Evolutionary conservation across 1,139 yeast genomes (phyloP).

Genomic region (Magnusiomyces magnusii): DNA sequence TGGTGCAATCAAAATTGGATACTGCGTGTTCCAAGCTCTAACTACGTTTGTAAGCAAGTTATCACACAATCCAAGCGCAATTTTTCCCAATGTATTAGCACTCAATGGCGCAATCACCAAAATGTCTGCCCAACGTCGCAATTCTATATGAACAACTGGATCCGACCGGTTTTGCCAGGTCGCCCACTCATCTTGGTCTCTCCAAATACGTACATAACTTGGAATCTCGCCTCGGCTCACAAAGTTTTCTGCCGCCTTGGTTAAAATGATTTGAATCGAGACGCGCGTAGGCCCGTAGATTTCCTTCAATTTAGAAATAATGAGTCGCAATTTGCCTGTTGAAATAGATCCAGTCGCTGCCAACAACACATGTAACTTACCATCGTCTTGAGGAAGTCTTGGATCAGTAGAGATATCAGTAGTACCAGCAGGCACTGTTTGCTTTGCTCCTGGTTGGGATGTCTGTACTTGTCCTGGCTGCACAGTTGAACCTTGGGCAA

Average conservation of each 20-base stretch:
- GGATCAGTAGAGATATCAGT: constrained; percentile 42
- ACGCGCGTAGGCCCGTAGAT: constrained; percentile 68
- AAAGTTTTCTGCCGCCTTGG: constrained; percentile 78
- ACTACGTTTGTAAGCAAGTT: constrained; percentile 80
- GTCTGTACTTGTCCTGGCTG: background rate
- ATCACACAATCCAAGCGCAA: constrained; percentile 84
- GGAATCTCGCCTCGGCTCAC: constrained; percentile 53
- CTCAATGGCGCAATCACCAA: constrained; percentile 82
- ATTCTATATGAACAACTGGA: constrained; percentile 87
- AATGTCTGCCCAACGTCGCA: constrained; percentile 94
- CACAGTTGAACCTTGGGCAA: background rate
- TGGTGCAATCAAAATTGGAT: constrained; percentile 84
- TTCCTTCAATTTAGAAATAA: constrained; percentile 68
- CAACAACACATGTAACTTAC: constrained; percentile 73
- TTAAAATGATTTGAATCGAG: constrained; percentile 71
- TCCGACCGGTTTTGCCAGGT: constrained; percentile 81
- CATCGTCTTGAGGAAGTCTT: constrained; percentile 83
- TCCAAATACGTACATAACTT: constrained; percentile 67
- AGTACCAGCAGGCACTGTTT: constrained; percentile 6
- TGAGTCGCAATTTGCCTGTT: constrained; percentile 63
- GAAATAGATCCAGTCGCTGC: constrained; percentile 92
- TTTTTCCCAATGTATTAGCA: constrained; percentile 86
- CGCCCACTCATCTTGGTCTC: constrained; percentile 87
- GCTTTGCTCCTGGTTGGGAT: background rate
- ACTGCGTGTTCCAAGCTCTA: constrained; percentile 87